Conservation (phyloP, 2,329 filamentous ascomycete species). For the Verticillium klebahnii region DNA sequence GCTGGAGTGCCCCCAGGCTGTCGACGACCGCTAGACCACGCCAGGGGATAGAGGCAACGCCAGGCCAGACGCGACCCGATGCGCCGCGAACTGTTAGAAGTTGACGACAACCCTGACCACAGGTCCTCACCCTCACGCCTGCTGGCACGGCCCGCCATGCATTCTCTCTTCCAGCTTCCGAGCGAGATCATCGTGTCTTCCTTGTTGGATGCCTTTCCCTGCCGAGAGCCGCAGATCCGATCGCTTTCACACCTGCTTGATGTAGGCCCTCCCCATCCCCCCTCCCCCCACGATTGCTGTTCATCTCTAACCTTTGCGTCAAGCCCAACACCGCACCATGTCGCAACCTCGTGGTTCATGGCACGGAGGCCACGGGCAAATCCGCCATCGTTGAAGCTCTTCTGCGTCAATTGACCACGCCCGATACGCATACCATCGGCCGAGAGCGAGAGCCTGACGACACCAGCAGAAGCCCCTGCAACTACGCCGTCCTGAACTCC, state of each 20-base stretch:
- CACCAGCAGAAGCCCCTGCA: conserved; percentile 30
- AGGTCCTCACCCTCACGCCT: not conserved
- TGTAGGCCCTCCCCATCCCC: conserved; percentile 26
- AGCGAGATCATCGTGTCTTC: conserved; percentile 44
- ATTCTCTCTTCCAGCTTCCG: conserved; percentile 44
- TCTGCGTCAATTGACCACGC: conserved; percentile 42
- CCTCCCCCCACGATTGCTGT: not conserved
- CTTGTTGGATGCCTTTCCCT: conserved; percentile 46
- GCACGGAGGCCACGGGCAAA: conserved; percentile 84
- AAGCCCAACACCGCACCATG: conserved; percentile 66
- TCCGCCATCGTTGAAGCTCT: conserved; percentile 63
- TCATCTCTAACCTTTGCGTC: conserved; percentile 12
- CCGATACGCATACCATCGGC: conserved; percentile 41
- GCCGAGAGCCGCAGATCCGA: conserved; percentile 55
- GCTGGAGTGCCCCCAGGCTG: not conserved
- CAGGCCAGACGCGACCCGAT: not conserved
- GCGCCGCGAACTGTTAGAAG: not conserved
- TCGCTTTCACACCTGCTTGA: conserved; percentile 50
- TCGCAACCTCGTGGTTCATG: conserved; percentile 73
- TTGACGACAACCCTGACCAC: not conserved
- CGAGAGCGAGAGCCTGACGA: conserved; percentile 38
- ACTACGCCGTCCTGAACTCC: conserved; percentile 61
- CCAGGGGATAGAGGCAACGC: not conserved
- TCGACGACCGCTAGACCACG: not conserved
- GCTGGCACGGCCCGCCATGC: conserved; percentile 18